Percentiles rank a stretch among this genome's conserved stretches.
Conservation (phyloP, 768 basidiomycete genomes). For the Fomitopsis pulvina region DNA sequence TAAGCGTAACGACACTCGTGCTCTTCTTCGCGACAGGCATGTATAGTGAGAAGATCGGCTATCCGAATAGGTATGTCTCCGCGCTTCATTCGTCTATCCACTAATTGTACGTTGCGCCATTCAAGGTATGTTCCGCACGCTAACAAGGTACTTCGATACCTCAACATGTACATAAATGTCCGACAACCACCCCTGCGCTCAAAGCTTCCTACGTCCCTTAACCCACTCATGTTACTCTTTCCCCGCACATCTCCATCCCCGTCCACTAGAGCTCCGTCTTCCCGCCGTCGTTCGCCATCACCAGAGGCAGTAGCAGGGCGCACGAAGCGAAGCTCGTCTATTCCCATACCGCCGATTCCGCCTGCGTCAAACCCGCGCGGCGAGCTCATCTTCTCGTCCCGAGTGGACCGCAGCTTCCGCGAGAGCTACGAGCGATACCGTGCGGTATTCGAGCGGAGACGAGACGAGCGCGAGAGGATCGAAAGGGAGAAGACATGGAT, state of each 20-base stretch:
- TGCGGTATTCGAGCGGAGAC: conserved; percentile 72
- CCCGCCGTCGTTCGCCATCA: conserved; percentile 27
- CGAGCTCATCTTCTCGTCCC: conserved; percentile 92
- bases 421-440: conserved; percentile 94
- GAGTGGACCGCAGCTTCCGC: conserved; percentile 74
- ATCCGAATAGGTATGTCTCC: conserved; percentile 81
- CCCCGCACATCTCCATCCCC: conserved; percentile 16
- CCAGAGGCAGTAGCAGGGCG: conserved; percentile 14
- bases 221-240: conserved; percentile 54
- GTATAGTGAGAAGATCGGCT: conserved; percentile 94
- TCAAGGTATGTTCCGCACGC: conserved; percentile 96
- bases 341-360: conserved; percentile 73
- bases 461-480: conserved; percentile 55
- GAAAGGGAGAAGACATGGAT: conserved; percentile 25
- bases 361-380: conserved; percentile 87
- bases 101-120: neutral
- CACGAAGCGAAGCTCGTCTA: conserved; percentile 34
- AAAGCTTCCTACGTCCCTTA: conserved; percentile 37
- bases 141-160: conserved; percentile 82
- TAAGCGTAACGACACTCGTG: conserved; percentile 83
- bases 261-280: conserved; percentile 8
- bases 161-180: conserved; percentile 97
- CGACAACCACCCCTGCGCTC: conserved; percentile 70
- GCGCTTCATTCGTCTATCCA: neutral
- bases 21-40: conserved; percentile 96